Base-by-base conservation (phyloP, 768 basidiomycete genomes). In the Lactarius pseudohatsudake region DNA sequence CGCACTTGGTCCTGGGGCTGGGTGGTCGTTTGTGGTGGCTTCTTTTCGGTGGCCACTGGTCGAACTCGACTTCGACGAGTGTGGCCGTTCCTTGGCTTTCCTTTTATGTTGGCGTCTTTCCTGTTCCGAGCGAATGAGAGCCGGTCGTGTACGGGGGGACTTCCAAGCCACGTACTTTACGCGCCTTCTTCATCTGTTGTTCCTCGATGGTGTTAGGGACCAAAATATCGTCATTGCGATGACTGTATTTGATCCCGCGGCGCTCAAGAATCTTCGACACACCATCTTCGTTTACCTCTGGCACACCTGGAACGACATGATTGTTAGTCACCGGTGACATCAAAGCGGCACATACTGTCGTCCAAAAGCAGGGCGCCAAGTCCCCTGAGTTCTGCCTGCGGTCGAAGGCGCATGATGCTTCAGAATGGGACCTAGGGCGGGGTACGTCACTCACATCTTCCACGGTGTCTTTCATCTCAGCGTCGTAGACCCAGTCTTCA, bases 211-310 rank as follows among this genome's bases (percentile, higher is more conserved):
- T 81, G 72, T 86, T 93, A 4, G 87, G 84, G 9, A 81, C 79
- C 16, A 94, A 78, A 16, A 93, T 79, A 22, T 88, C 83, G 61
- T 90, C 87, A 68, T 94, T 93, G 28, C 82, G 81, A 72, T 93
- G 92, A 38, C 84, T 89, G 69, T 93, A 94, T 59, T 80, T 81
- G 4, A 91, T 84, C 2, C 89, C 90, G 32, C 85, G 80, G 9
- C 81, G 79, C 64, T 79, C 82, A 20, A 92, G 78, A 0, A 85
- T 83, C 70, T 79, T 82, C 65, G 85, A 80, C 26, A 84, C 83
- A 26, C 77, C 79, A 57, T 84, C 79, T 64, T 85, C 78, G 61
- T 82, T 79, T 20, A 72, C 73, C 66, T 64, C 79, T 71, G 32
- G 82, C 77, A 45, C 79, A 76, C 38, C 70, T 70, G 10, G 18